Conservation (phyloP, 2,329 filamentous ascomycete species). For the Aspergillus bombycis region DNA sequence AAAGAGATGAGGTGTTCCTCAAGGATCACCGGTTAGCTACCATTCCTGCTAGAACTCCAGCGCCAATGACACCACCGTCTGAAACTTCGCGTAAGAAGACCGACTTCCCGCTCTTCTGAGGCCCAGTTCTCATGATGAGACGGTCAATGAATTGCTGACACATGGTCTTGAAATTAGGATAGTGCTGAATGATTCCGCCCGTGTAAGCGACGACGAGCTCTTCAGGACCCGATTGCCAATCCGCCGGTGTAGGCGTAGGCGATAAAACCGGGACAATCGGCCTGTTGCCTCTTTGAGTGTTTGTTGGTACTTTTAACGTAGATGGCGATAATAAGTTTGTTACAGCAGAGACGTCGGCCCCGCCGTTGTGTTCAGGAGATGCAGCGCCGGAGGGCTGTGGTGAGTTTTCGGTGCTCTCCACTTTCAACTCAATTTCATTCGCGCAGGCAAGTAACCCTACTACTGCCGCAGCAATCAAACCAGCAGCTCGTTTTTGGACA, state of each 20-base stretch:
- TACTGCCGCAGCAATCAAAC: conserved; percentile 72
- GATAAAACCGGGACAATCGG: conserved; percentile 44
- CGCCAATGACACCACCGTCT: conserved; percentile 59
- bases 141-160: conserved; percentile 70
- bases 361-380: conserved; percentile 32
- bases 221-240: conserved; percentile 51
- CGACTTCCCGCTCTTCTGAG: conserved; percentile 51
- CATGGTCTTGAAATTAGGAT: conserved; percentile 71
- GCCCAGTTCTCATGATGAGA: conserved; percentile 51
- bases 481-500: conserved; percentile 73
- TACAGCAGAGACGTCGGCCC: conserved; percentile 22
- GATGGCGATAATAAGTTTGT: conserved; percentile 13
- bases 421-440: conserved; percentile 61
- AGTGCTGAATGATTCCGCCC: conserved; percentile 78
- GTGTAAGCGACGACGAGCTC: conserved; percentile 79
- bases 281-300: conserved; percentile 18
- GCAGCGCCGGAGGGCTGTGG: conserved; percentile 31
- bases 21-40: conserved; percentile 29
- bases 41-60: conserved; percentile 58
- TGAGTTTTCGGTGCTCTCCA: conserved; percentile 42
- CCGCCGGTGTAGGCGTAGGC: conserved; percentile 35
- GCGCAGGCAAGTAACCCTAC: conserved; percentile 71
- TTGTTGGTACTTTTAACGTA: conserved; percentile 13
- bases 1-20: not conserved
- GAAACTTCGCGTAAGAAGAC: conserved; percentile 57